Conservation (phyloP, 345 rosid species). For the Ceriops tagal region DNA sequence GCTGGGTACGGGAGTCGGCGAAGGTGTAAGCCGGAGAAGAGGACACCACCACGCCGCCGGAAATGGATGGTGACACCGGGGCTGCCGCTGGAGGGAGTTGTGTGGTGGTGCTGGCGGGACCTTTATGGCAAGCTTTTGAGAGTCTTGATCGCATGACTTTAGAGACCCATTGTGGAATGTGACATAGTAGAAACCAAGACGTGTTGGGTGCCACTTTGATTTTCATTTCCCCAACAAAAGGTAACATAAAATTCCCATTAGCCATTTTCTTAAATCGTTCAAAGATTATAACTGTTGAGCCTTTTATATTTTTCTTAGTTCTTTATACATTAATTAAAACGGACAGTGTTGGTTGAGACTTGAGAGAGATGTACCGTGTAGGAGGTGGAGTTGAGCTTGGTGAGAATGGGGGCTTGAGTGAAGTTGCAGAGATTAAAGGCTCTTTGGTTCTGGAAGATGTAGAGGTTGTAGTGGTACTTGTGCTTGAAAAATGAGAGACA, state of each 20-base stretch:
- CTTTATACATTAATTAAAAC: background rate
- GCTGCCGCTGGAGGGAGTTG: constrained; percentile 25
- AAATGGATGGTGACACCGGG: constrained; percentile 46
- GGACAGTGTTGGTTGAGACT: background rate
- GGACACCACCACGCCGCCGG: constrained; percentile 50
- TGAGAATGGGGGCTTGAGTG: constrained; percentile 71
- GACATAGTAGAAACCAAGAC: constrained; percentile 83
- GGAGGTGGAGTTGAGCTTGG: constrained; percentile 60
- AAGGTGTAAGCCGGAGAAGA: constrained; percentile 67
- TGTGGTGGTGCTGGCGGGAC: constrained; percentile 35
- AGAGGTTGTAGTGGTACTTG: constrained; percentile 62
- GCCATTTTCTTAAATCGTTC: too few relatives aligned
- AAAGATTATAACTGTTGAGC: background rate
- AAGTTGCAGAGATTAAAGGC: constrained; percentile 81
- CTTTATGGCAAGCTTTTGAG: constrained; percentile 58
- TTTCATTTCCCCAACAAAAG: constrained; percentile 7
- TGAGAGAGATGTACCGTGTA: constrained; percentile 45
- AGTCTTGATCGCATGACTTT: constrained; percentile 39
- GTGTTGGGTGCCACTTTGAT: constrained; percentile 75
- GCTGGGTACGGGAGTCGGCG: constrained; percentile 60
- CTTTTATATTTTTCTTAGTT: background rate
- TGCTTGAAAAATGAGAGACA: constrained; percentile 62
- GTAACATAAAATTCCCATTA: too few relatives aligned
- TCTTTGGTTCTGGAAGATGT: constrained; percentile 76
- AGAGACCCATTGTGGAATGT: constrained; percentile 67